Evolutionary conservation across 306 rosid species (phyloP).

Genomic region (Acacia crassicarpa): DNA sequence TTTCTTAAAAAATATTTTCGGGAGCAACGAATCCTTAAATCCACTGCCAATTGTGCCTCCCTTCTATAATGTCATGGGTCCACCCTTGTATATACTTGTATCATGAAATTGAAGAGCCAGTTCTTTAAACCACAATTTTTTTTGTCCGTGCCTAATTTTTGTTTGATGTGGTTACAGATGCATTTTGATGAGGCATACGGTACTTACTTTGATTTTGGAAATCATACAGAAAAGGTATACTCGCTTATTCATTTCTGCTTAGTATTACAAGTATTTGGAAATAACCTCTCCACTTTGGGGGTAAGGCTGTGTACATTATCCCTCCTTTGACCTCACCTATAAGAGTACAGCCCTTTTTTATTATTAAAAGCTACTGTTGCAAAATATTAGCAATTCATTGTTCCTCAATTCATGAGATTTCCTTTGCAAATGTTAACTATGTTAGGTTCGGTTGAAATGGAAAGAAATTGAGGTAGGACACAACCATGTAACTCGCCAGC

Average conservation of each 20-base stretch:
- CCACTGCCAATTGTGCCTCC: too few species aligned
- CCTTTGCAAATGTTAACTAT: slow-evolving; percentile 26
- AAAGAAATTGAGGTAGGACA: slow-evolving; percentile 53
- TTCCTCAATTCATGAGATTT: slow-evolving; percentile 25
- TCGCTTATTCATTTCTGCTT: neutral
- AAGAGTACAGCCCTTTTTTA: neutral
- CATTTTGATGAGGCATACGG: slow-evolving; percentile 72
- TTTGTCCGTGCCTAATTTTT: slow-evolving; percentile 33
- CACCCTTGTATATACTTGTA: slow-evolving; percentile 21
- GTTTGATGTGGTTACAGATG: slow-evolving; percentile 64
- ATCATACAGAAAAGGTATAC: slow-evolving; percentile 92
- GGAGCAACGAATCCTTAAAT: too few species aligned
- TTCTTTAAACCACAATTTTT: slow-evolving; percentile 10
- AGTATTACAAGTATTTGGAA: neutral
- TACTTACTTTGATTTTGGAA: slow-evolving; percentile 90
- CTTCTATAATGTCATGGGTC: too few species aligned
- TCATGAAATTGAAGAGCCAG: neutral
- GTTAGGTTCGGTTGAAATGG: slow-evolving; percentile 81
- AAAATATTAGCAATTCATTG: slow-evolving; percentile 15
- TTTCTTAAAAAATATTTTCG: too few species aligned
- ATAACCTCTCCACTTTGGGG: too few species aligned
- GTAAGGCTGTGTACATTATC: too few species aligned
- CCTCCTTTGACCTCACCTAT: too few species aligned
- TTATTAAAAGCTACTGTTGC: slow-evolving; percentile 2
- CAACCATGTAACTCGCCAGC: slow-evolving; percentile 56